Conservation (phyloP, 2,329 filamentous ascomycete genomes). For the Sporothrix brunneoviolacea region DNA sequence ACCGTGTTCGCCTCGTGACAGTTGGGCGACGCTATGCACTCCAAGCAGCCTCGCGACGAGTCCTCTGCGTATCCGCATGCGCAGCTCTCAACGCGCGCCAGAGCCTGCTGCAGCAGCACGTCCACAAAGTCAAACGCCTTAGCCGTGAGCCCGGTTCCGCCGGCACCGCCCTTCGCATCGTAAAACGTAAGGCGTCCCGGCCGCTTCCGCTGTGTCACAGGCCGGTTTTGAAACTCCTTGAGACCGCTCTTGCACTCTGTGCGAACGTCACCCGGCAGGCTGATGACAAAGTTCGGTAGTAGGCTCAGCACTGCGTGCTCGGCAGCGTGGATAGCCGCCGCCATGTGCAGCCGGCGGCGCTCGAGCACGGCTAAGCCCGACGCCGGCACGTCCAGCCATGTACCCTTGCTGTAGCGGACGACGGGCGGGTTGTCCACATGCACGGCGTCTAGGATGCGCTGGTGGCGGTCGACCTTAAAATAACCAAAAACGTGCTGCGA, state of each 20-base stretch:
- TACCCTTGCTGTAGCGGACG: conserved; percentile 74
- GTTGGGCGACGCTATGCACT: conserved; percentile 79
- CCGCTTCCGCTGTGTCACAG: conserved; percentile 64
- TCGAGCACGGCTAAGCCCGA: conserved; percentile 71
- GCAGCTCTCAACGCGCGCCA: conserved; percentile 69
- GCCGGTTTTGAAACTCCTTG: conserved; percentile 70
- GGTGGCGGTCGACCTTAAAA: conserved; percentile 88
- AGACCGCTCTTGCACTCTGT: conserved; percentile 88
- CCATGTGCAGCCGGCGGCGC: conserved; percentile 66
- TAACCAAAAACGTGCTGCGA: conserved; percentile 88
- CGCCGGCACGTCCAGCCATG: conserved; percentile 91
- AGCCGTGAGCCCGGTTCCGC: conserved; percentile 77
- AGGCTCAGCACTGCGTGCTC: conserved; percentile 85
- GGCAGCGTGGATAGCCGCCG: conserved; percentile 86
- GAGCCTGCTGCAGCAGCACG: conserved; percentile 65
- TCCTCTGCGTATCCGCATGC: conserved; percentile 59
- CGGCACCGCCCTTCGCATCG: conserved; percentile 81
- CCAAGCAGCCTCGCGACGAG: conserved; percentile 87
- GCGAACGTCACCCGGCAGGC: conserved; percentile 81
- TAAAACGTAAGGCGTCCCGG: conserved; percentile 90
- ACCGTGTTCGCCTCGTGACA: conserved; percentile 86
- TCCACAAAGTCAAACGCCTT: conserved; percentile 95
- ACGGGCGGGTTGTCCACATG: conserved; percentile 91
- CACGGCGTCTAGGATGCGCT: conserved; percentile 82
- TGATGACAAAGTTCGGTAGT: conserved; percentile 86